Conservation (phyloP, 2,329 filamentous ascomycete species). For the Diplodia corticola region DNA sequence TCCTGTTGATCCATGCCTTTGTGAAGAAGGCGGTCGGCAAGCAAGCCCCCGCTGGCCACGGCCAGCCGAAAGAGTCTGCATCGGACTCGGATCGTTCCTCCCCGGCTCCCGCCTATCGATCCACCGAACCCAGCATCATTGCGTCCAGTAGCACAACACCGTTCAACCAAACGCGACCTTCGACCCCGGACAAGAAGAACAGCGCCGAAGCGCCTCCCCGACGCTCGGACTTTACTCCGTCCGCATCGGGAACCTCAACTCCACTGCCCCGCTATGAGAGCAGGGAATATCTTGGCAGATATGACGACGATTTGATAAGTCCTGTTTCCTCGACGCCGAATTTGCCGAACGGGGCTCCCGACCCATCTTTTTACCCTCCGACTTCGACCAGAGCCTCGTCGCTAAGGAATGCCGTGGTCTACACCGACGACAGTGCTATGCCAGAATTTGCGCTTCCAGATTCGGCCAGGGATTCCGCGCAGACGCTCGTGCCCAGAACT, state of each 20-base stretch:
- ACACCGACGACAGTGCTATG: constrained; percentile 1
- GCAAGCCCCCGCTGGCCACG: constrained; percentile 24
- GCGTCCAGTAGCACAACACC: constrained; percentile 12
- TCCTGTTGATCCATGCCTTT: constrained; percentile 36
- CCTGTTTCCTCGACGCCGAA: constrained; percentile 18
- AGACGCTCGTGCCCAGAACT: constrained; percentile 15
- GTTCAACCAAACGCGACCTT: constrained; percentile 15
- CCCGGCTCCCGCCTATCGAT: constrained; percentile 10
- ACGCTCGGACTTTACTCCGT: constrained; percentile 17
- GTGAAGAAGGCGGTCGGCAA: constrained; percentile 30
- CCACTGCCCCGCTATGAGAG: constrained; percentile 21
- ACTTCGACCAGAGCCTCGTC: constrained; percentile 14
- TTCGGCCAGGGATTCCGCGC: constrained; percentile 17
- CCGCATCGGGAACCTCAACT: constrained; percentile 20
- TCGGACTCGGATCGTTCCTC: constrained; percentile 11
- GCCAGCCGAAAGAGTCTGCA: background rate
- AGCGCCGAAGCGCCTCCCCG: constrained; percentile 15
- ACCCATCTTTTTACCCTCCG: background rate
- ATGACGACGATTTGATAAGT: constrained; percentile 20
- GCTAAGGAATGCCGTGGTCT: constrained; percentile 18
- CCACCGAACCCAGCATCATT: constrained; percentile 11
- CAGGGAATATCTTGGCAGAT: constrained; percentile 13
- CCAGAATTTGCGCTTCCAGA: constrained; percentile 10
- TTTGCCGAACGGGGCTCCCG: constrained; percentile 1
- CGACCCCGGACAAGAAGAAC: constrained; percentile 16